phyloP scores from a whole-genome alignment of 768 basidiomycete genomes.

The Sporobolomyces pararoseus region DNA sequence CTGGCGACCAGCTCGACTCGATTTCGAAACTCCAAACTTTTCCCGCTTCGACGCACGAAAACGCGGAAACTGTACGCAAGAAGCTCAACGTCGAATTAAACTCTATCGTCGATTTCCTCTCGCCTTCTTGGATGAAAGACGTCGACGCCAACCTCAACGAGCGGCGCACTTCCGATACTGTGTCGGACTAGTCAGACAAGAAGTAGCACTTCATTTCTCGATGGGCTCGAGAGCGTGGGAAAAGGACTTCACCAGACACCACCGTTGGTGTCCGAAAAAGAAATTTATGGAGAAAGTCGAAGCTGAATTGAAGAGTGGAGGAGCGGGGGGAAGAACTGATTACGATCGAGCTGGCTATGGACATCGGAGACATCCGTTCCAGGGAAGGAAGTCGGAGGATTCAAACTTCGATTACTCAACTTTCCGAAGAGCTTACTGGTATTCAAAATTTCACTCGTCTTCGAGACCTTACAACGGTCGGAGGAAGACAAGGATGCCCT shows the following conservation, averaged over 20 bases:
- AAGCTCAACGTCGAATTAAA: neutral
- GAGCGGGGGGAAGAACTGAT: neutral
- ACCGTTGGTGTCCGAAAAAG: constrained; percentile 3
- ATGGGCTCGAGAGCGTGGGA: neutral
- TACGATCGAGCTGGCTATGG: neutral
- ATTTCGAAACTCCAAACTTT: neutral
- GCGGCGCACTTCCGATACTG: constrained; percentile 4
- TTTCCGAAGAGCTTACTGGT: constrained; percentile 20
- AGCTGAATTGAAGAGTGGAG: neutral
- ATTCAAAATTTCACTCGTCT: neutral
- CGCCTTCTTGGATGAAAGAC: constrained; percentile 28
- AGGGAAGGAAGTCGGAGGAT: neutral
- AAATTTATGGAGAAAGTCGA: neutral
- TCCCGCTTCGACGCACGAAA: neutral
- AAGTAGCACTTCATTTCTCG: neutral
- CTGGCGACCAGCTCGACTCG: constrained; percentile 1
- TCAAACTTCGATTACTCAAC: constrained; percentile 14
- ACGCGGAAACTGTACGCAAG: neutral
- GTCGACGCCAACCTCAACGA: constrained; percentile 10
- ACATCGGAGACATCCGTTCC: neutral
- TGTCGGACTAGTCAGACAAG: neutral
- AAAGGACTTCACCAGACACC: neutral
- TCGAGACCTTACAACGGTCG: neutral
- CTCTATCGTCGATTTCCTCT: neutral
- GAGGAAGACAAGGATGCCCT: neutral